phyloP scores from a whole-genome alignment of 306 rosid genomes.

The Quercus berberidifolia region DNA sequence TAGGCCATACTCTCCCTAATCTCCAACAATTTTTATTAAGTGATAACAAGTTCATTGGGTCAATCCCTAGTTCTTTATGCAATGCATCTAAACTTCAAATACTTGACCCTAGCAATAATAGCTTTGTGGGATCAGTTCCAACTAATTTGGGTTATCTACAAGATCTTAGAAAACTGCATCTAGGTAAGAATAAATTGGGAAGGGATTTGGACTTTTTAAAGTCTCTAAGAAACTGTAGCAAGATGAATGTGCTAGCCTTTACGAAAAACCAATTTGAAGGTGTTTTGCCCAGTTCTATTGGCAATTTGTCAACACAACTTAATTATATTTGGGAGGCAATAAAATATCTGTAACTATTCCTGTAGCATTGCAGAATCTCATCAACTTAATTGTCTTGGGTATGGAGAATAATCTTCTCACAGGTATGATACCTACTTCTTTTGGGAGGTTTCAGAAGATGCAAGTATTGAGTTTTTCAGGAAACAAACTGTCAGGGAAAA shows the following conservation, averaged over 20 bases:
- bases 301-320: constrained; percentile 28
- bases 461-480: background rate
- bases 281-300: constrained; percentile 20
- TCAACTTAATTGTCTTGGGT: background rate
- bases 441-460: constrained; percentile 19
- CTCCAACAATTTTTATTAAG: background rate
- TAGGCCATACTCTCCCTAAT: constrained; percentile 30
- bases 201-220: constrained; percentile 24
- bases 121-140: constrained; percentile 24
- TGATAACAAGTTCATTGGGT: constrained; percentile 24
- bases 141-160: constrained; percentile 9
- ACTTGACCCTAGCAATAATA: background rate
- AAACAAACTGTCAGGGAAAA: constrained; percentile 24
- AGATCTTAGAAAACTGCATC: background rate
- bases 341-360: constrained; percentile 24
- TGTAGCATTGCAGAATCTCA: constrained; percentile 13
- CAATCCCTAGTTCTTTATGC: constrained; percentile 25
- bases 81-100: constrained; percentile 22
- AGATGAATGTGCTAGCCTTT: background rate
- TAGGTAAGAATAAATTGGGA: constrained; percentile 8
- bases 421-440: constrained; percentile 19
- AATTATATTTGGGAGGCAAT: background rate
- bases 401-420: background rate
- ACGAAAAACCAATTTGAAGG: constrained; percentile 29
- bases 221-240: constrained; percentile 25